phyloP scores from a whole-genome alignment of 2,329 filamentous ascomycete genomes.

The Onygenales sp. region DNA sequence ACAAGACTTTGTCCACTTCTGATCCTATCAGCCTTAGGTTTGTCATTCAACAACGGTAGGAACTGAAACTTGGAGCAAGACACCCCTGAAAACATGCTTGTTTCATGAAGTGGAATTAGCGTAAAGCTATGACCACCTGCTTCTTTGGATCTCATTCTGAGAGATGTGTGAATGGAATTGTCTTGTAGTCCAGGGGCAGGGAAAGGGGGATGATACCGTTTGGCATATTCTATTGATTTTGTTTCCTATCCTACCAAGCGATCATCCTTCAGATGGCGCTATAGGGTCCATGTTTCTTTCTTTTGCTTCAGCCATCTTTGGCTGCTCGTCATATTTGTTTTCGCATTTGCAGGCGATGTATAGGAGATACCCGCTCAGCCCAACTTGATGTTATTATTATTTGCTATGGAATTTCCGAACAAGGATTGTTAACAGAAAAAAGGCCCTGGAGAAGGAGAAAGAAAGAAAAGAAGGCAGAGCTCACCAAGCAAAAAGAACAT shows the following conservation, averaged over 20 bases:
- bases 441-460: too few relatives aligned
- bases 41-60: neutral
- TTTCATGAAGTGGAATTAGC: neutral
- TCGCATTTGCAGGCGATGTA: neutral
- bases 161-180: neutral
- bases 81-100: neutral
- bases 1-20: constrained; percentile 45
- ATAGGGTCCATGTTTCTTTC: neutral
- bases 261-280: neutral
- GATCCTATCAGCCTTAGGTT: neutral
- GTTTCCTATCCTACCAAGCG: neutral
- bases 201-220: neutral
- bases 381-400: too few relatives aligned
- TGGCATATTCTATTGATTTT: neutral
- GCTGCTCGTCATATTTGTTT: neutral
- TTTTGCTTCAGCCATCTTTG: neutral
- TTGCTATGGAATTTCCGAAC: too few relatives aligned
- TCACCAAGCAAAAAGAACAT: too few relatives aligned
- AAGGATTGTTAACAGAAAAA: too few relatives aligned
- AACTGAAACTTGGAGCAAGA: neutral
- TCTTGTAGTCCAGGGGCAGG: neutral
- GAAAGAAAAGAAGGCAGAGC: too few relatives aligned
- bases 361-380: neutral
- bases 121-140: neutral
- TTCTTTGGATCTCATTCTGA: neutral